Evolutionary conservation across 2,329 filamentous ascomycete species (phyloP), one percentile per base, ranked within the genome.

Genomic region (Phyllosticta capitalensis): DNA sequence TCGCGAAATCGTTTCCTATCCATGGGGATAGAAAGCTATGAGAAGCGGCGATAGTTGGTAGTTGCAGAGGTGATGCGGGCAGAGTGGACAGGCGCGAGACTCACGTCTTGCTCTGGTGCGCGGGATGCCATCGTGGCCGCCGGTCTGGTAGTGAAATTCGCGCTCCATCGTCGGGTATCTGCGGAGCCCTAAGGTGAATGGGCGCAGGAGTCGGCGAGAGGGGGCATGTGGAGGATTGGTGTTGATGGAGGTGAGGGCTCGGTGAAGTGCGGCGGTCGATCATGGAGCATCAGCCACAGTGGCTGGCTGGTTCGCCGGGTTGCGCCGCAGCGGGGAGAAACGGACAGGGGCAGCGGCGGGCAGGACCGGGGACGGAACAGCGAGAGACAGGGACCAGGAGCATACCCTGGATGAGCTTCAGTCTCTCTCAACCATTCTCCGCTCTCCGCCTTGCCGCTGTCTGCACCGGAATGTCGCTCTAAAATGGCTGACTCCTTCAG

Each of bases 151-250:
- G 57, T 71, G 69, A 58, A 72, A 70, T 26, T 65, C 63, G 62
- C 70, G 66, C 24, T 73, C 71, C 72, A 74, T 74, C 17, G 61
- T 57, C 33, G 45, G 20, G 53, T 9, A 52, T n/a, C 12, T n/a
- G 14, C 45, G 5, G 21, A 30, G 58, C 50, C 56, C 53, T 26
- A 38, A 9, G 33, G 38, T 52, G 52, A 51, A 38, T 17, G 30
- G 14, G 19, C 5, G 26, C 28, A 45, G 50, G 52, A 24, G 38
- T 50, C 21, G 53, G 45, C 52, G 26, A 53, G 10, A 30, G n/a
- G 57, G 30, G 28, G 54, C 54, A 49, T 24, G 56, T 48, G 21
- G 19, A 4, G 38, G 33, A n/a, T 7, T 17, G 28, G 20, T 54
- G 19, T 21, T n/a, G 38, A 7, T 17, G 56, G 33, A 9, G 24